Base-by-base conservation (phyloP, 2,329 filamentous ascomycete genomes). In the Pseudocercospora fuligena region DNA sequence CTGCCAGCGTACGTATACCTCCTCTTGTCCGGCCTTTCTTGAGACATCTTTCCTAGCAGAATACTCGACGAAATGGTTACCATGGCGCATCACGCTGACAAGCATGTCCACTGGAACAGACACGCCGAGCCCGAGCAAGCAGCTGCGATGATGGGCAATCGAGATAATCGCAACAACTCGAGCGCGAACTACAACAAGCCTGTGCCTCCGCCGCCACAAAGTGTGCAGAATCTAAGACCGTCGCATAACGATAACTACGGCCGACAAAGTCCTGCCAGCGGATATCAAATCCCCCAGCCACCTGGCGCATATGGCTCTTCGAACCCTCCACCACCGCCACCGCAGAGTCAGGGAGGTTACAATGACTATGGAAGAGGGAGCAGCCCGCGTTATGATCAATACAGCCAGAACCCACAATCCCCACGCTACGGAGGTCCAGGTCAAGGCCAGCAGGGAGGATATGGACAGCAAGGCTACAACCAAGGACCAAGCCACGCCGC, bases 1-100 rank as follows among this genome's bases (percentile, higher is more conserved):
- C 88, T 99, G 70, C 94, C 94, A 78, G 93, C 93, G 91, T 95
- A 86, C 82, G 90, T 82, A 51, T 47, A 58, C 29, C 29, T 64
- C 63, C 64, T 65, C 27, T 12, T 63, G 21, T 53, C 23, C 47
- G 53, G 56, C 61, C 56, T 47, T n/a, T 19, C 40, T 5, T 43
- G 40, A 43, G 16, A 43, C 40, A 43, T 9, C 40, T 64, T 46
- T 36, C 31, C 63, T 60, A 23, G 31, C 53, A n/a, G 21, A 57
- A 71, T 33, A 19, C 40, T 46, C 11, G 25, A n/a, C 51, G 51
- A 57, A 33, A 65, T 53, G 31, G 53, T 27, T 46, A 19, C 21
- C 31, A 31, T 56, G 46, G 62, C 58, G 59, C 51, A 62, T 25
- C 59, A 67, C 60, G 47, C 63, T 57, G 54, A 60, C 31, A 69